These are phyloP conservation scores for Wickerhamiella alocasiicola DNA, from an alignment of 805 yeast species.

Conservation along the genomic window DNA sequence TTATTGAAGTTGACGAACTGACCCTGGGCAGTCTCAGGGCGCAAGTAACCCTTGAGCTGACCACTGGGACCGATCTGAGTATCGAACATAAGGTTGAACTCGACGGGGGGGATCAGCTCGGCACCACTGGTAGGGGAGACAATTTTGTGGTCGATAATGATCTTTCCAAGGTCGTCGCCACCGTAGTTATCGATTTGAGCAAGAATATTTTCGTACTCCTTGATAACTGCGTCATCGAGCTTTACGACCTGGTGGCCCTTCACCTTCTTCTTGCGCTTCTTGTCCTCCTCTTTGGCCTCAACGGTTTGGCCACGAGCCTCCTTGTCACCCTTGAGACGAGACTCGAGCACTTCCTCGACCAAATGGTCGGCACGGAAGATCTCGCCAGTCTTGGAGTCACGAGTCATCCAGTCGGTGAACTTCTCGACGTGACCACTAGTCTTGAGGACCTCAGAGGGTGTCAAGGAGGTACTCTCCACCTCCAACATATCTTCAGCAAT, in stretches of 20 bases:
- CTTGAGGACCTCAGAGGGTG: slow-evolving; percentile 94
- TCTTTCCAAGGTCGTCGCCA: slow-evolving; percentile 82
- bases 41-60: slow-evolving; percentile 80
- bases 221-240: slow-evolving; percentile 66
- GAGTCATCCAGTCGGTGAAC: slow-evolving; percentile 99
- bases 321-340: slow-evolving; percentile 92
- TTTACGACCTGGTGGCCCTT: slow-evolving; percentile 84
- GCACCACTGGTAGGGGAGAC: slow-evolving; percentile 87
- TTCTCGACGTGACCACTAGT: slow-evolving; percentile 99
- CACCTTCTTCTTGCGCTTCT: slow-evolving; percentile 82
- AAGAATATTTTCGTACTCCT: slow-evolving; percentile 73
- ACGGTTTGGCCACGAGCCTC: slow-evolving; percentile 78
- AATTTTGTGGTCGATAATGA: slow-evolving; percentile 71
- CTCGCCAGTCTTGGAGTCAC: slow-evolving; percentile 90
- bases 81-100: slow-evolving; percentile 97
- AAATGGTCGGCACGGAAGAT: slow-evolving; percentile 97
- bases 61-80: slow-evolving; percentile 99
- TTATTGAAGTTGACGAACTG: slow-evolving; percentile 93
- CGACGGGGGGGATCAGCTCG: slow-evolving; percentile 75
- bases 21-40: slow-evolving; percentile 99
- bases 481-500: slow-evolving; percentile 98
- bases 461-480: slow-evolving; percentile 94
- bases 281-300: slow-evolving; percentile 57
- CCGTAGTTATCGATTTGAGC: slow-evolving; percentile 90
- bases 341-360: slow-evolving; percentile 94